Base-by-base conservation (phyloP, 2,329 filamentous ascomycete genomes). In the Phialemoniopsis sp. region DNA sequence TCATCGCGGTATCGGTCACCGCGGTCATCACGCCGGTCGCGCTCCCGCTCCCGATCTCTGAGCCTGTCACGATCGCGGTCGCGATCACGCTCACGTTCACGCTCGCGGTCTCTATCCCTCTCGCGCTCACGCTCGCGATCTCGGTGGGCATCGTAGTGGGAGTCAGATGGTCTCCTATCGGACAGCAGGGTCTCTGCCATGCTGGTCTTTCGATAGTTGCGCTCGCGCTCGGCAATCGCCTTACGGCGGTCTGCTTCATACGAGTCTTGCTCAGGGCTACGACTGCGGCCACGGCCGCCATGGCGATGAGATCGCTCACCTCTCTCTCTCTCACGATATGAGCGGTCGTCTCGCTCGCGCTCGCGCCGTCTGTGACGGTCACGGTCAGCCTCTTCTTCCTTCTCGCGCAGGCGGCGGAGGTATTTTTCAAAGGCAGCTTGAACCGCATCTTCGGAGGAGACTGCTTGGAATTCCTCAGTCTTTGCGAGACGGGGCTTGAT, bases 211-310 rank as follows among this genome's bases (percentile, higher is more conserved):
- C 88, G 83, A 65, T 95, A 94, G 53, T 94, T 90, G 49, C 90
- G 85, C 66, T 97, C 94, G 35, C 94, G 85, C 58, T 95, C 90
- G 42, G 90, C 89, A 57, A 93, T 90, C 32, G 91, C 91, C 62
- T 91, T 93, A 54, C 89, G 85, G 49, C 93, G 82, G 59, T 98
- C 93, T 44, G 90, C 93, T 64, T 97, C 93, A 62, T 98, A 98
- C 15, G 88, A 80, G 66, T 98, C 90, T 42, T 80, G 79, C 62
- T 97, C 93, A n/a, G 89, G 90, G 52, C 85, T 90, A 53, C 89
- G 88, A 57, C 87, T 94, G 52, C 80, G 78, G 52, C 87, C 64
- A 54, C 78, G 76, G 49, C 66, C 70, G 51, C 70, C 68, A 55
- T 68, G 68, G 49, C 79, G 78, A 61, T 82, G 77, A 64, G 76